Evolutionary conservation across 441 rosid species (phyloP).

Genomic region (Rhodomyrtus psidioides): DNA sequence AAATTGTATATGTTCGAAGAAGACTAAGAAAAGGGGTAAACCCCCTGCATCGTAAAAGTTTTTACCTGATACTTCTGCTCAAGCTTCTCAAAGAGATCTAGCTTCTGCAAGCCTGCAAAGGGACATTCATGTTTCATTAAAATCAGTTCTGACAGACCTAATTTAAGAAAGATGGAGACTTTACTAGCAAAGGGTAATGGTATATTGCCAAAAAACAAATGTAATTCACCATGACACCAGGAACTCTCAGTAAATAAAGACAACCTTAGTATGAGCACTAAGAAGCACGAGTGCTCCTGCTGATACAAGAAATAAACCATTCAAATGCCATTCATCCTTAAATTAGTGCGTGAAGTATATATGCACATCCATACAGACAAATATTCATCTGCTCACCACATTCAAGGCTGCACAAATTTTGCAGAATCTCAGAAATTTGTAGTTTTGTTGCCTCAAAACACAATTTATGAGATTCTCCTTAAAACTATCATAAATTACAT

Average conservation of each 20-base stretch:
- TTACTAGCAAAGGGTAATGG: neutral
- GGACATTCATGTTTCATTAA: neutral
- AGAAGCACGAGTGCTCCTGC: neutral
- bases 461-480: neutral
- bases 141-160: neutral
- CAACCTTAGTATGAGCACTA: neutral
- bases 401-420: neutral
- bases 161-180: neutral
- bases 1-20: neutral
- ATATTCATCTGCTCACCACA: neutral
- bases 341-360: neutral
- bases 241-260: neutral
- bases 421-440: neutral
- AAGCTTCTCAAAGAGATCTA: conserved; percentile 33
- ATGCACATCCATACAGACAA: neutral
- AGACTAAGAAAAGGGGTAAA: neutral
- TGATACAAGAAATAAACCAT: neutral
- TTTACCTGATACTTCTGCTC: conserved; percentile 28
- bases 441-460: neutral
- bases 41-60: neutral
- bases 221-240: neutral
- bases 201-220: neutral
- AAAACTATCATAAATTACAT: neutral
- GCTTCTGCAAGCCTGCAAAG: conserved; percentile 19
- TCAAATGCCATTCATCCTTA: neutral